Conservation (phyloP, 2,329 filamentous ascomycete species). For the Clarireedia paspali region DNA sequence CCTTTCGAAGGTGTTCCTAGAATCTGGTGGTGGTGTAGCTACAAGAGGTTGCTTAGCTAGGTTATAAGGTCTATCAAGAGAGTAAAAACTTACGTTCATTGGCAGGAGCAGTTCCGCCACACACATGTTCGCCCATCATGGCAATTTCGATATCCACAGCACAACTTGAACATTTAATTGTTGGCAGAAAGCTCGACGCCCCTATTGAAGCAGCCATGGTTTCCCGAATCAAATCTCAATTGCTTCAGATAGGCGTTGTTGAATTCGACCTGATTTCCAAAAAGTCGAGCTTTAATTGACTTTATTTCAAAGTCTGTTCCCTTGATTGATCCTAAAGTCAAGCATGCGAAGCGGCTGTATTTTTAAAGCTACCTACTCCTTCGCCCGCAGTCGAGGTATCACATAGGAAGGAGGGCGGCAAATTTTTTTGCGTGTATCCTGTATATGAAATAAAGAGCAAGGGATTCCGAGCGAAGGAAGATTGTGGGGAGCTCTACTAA, state of each 20-base stretch:
- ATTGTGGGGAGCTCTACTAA: neutral
- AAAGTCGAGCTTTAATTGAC: neutral
- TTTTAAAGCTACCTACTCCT: neutral
- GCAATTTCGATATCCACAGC: conserved; percentile 72
- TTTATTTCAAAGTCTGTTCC: neutral
- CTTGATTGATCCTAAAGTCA: neutral
- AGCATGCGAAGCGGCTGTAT: neutral
- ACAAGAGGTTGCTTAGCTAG: conserved; percentile 7
- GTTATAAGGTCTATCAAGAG: neutral
- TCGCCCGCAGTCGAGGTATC: neutral
- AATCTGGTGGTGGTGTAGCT: conserved; percentile 28
- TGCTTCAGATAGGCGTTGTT: neutral
- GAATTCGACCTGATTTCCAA: neutral
- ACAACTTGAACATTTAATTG: conserved; percentile 83
- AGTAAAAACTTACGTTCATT: conserved; percentile 35
- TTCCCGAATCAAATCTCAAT: too few relatives aligned
- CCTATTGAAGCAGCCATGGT: conserved; percentile 27
- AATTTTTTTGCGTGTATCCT: neutral
- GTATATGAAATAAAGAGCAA: neutral
- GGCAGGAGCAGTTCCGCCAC: conserved; percentile 39
- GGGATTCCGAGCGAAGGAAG: neutral
- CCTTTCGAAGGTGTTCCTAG: conserved; percentile 17
- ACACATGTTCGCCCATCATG: conserved; percentile 79
- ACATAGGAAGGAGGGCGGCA: neutral
- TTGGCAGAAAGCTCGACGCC: conserved; percentile 65